Evolutionary conservation across 2,329 filamentous ascomycete species (phyloP).

Genomic region (Phialocephala subalpina): DNA sequence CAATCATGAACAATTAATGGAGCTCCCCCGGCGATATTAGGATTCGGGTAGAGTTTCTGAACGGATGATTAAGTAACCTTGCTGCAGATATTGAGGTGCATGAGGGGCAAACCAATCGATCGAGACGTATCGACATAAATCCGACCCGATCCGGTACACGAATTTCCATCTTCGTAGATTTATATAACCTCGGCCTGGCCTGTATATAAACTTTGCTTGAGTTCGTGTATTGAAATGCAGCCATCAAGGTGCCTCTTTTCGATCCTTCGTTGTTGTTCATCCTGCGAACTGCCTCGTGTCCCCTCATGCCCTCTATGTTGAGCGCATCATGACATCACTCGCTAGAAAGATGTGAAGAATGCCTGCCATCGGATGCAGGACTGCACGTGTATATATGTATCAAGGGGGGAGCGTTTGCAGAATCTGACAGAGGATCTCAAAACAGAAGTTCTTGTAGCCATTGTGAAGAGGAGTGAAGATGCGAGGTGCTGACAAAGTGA

Average conservation of each 20-base stretch:
- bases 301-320: background rate
- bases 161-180: background rate
- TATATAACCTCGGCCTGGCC: background rate
- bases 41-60: background rate
- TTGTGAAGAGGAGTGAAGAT: background rate
- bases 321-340: constrained; percentile 1
- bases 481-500: background rate
- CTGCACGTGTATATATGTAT: background rate
- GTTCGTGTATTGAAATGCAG: background rate
- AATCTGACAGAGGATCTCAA: background rate
- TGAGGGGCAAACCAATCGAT: background rate
- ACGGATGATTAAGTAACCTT: constrained; percentile 13
- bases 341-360: background rate
- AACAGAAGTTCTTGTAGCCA: background rate
- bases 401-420: background rate
- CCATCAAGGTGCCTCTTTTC: constrained; percentile 9
- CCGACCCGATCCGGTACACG: background rate
- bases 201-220: background rate
- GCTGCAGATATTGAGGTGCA: background rate
- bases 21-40: background rate
- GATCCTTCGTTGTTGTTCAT: background rate
- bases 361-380: background rate
- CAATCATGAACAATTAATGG: background rate
- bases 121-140: background rate
- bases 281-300: too few species aligned